These are phyloP conservation scores for Colletotrichum higginsianum DNA, from an alignment of 2,329 filamentous ascomycete genomes.

Conservation along the genomic window DNA sequence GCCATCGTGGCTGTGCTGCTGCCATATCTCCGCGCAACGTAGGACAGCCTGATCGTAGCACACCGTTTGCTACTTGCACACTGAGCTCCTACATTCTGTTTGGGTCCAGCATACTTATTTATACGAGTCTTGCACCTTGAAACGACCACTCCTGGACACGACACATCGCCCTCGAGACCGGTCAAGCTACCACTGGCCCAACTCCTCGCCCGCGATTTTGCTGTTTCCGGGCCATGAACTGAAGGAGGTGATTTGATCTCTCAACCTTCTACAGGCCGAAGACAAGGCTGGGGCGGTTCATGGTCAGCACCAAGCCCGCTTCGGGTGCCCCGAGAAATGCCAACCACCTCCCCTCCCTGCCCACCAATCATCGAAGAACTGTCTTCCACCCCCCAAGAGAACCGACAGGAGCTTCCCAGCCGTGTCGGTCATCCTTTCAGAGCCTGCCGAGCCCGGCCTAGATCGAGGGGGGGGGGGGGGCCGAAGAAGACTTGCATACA, in stretches of 20 bases:
- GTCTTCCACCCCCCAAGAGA: constrained; percentile 8
- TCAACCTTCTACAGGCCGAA: not conserved
- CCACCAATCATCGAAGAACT: constrained; percentile 6
- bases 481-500: constrained; percentile 33
- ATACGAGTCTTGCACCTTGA: constrained; percentile 4
- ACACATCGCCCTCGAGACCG: no score
- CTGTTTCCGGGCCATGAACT: not conserved
- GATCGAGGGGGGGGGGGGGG: not conserved
- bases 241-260: not conserved
- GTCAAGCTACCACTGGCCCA: not conserved
- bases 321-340: not conserved
- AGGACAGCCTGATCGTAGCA: constrained; percentile 21
- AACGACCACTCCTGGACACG: not conserved
- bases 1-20: not conserved
- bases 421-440: constrained; percentile 6
- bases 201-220: not conserved
- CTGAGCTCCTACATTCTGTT: constrained; percentile 2
- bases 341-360: not conserved
- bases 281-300: not conserved
- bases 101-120: not conserved
- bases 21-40: constrained; percentile 13
- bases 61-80: not conserved
- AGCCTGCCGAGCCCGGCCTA: constrained; percentile 14
- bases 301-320: not conserved
- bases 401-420: not conserved